A percentile compares a stretch with the other conserved stretches of the same genome.
Conservation (phyloP, 305 asterid species). For the Fraxinus xanthoxyloides region DNA sequence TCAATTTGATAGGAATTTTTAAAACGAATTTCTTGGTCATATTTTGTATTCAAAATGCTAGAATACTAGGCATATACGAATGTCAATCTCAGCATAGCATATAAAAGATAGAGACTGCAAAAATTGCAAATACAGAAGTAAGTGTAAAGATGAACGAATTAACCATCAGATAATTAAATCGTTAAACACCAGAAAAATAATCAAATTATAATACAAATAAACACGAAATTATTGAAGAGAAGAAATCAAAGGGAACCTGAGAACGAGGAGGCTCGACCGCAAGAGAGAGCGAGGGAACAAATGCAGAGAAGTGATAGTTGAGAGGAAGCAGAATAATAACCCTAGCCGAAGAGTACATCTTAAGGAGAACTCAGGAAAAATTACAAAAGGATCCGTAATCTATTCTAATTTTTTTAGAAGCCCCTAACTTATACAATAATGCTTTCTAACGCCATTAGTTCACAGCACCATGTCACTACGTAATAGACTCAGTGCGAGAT, state of each 20-base stretch:
- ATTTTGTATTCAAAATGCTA: not conserved
- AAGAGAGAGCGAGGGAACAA: not conserved
- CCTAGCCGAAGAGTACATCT: not conserved
- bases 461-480: too few species aligned
- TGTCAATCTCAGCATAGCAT: not conserved
- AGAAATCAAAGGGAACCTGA: not conserved
- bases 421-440: slow-evolving; percentile 9
- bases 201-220: not conserved
- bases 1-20: not conserved
- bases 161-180: not conserved
- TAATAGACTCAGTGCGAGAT: too few species aligned
- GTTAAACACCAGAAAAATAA: not conserved
- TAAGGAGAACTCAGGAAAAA: not conserved
- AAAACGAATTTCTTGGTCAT: not conserved
- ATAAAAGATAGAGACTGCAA: not conserved
- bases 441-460: too few species aligned
- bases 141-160: not conserved
- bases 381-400: not conserved
- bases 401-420: too few species aligned
- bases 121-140: not conserved
- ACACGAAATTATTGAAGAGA: not conserved
- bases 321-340: not conserved
- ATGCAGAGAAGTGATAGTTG: not conserved
- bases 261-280: not conserved
- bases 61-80: not conserved